A percentile compares a stretch with the other conserved stretches of the same genome.
These are phyloP conservation scores for Claviceps fusiformis DNA, from an alignment of 2,329 filamentous ascomycete genomes.

Conservation along the genomic window DNA sequence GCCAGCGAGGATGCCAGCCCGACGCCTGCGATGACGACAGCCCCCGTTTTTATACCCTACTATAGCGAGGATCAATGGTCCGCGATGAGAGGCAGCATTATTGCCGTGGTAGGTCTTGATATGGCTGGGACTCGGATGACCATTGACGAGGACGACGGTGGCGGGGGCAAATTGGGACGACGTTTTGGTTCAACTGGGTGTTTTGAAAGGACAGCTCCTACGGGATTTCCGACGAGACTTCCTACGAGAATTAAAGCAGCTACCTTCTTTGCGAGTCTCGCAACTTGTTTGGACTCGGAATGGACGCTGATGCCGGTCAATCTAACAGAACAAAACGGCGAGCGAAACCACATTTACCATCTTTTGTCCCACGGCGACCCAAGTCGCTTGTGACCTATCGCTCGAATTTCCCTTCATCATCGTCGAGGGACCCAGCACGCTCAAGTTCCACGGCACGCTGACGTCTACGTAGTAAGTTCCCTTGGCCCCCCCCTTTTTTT, in stretches of 20 bases:
- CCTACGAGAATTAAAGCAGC: too few species aligned
- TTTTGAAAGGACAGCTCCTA: too few species aligned
- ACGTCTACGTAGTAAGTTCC: constrained; percentile 29
- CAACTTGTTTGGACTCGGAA: too few species aligned
- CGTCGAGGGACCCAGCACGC: constrained; percentile 30
- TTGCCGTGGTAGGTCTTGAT: constrained; percentile 28
- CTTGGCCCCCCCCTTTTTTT: too few species aligned
- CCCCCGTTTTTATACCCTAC: constrained; percentile 31
- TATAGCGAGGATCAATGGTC: constrained; percentile 30
- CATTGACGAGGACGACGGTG: too few species aligned
- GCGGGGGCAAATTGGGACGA: too few species aligned
- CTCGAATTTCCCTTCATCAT: constrained; percentile 34
- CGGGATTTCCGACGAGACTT: too few species aligned
- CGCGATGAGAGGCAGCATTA: constrained; percentile 30
- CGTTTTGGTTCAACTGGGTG: too few species aligned
- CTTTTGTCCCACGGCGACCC: constrained; percentile 30
- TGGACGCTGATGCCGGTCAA: not conserved
- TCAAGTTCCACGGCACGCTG: constrained; percentile 29
- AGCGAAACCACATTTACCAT: constrained; percentile 33
- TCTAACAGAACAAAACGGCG: constrained; percentile 20
- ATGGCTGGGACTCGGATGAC: too few species aligned
- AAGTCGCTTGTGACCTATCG: constrained; percentile 27
- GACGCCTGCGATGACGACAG: constrained; percentile 22
- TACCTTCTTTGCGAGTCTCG: too few species aligned
- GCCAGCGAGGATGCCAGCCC: constrained; percentile 7